Conservation (phyloP, 2,329 filamentous ascomycete genomes). For the Periconia sp. region DNA sequence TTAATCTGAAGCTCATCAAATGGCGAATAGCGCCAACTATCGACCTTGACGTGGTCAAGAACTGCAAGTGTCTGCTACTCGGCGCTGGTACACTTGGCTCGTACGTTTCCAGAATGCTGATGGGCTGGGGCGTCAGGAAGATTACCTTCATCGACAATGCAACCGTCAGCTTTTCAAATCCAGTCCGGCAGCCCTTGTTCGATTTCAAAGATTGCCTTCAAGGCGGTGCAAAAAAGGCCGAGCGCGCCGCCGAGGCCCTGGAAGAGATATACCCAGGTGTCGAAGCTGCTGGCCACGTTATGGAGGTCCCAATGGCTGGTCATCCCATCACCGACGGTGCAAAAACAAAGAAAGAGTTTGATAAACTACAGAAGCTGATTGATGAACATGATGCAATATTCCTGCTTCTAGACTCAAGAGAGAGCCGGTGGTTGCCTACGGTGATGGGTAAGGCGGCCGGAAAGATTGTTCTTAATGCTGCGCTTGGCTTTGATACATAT, state of each 20-base stretch:
- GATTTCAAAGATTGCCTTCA: constrained; percentile 86
- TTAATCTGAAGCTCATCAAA: constrained; percentile 98
- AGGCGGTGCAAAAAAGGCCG: constrained; percentile 84
- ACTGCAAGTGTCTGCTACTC: constrained; percentile 86
- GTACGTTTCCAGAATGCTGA: constrained; percentile 88
- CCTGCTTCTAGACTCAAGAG: constrained; percentile 94
- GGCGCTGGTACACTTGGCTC: constrained; percentile 93
- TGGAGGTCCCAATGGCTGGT: constrained; percentile 94
- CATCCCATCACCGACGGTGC: constrained; percentile 80
- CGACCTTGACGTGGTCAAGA: constrained; percentile 86
- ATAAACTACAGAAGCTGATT: constrained; percentile 75
- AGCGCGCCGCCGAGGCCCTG: constrained; percentile 78
- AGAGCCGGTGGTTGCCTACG: constrained; percentile 93
- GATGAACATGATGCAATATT: constrained; percentile 90
- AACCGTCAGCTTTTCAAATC: constrained; percentile 92
- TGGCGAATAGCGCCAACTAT: constrained; percentile 93
- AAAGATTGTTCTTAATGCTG: constrained; percentile 97
- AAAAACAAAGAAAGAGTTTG: constrained; percentile 75
- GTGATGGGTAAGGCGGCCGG: constrained; percentile 92
- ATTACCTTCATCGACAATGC: constrained; percentile 97
- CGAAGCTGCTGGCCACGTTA: constrained; percentile 76
- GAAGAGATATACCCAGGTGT: constrained; percentile 90
- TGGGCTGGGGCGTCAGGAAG: constrained; percentile 95
- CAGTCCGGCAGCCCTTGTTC: constrained; percentile 92
- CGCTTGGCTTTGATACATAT: constrained; percentile 93